Evolutionary conservation across 2,329 filamentous ascomycete genomes (phyloP).

Genomic region (Huntiella decipiens): DNA sequence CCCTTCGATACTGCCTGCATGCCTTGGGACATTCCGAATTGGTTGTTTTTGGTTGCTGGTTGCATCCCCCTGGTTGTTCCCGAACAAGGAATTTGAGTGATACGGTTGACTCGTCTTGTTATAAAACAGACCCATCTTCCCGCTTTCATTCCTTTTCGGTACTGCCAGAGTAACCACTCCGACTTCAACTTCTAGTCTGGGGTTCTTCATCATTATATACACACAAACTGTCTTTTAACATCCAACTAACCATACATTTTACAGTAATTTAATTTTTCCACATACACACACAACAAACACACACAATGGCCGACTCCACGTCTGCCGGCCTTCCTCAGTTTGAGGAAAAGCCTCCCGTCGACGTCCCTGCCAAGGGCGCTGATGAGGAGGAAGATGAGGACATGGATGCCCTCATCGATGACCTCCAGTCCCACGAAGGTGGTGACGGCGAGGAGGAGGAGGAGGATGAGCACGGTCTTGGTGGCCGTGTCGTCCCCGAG

Average conservation of each 20-base stretch:
- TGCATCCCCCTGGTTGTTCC: too few relatives aligned
- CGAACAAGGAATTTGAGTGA: too few relatives aligned
- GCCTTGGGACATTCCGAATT: slow-evolving; percentile 2
- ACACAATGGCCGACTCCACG: slow-evolving; percentile 36
- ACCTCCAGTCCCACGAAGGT: slow-evolving; percentile 67
- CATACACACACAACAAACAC: slow-evolving; percentile 13
- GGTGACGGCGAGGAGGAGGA: slow-evolving; percentile 46
- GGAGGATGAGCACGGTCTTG: slow-evolving; percentile 26
- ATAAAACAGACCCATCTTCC: too few relatives aligned
- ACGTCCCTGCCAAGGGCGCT: slow-evolving; percentile 19
- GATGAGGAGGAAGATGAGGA: slow-evolving; percentile 60
- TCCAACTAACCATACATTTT: not conserved
- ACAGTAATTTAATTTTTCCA: slow-evolving; percentile 20
- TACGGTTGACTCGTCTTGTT: too few relatives aligned
- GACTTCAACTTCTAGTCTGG: too few relatives aligned
- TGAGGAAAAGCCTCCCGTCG: slow-evolving; percentile 33
- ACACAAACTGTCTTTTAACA: too few relatives aligned
- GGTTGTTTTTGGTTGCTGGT: not conserved
- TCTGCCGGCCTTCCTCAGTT: slow-evolving; percentile 37
- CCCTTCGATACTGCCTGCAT: slow-evolving; percentile 6
- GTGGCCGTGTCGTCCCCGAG: slow-evolving; percentile 46
- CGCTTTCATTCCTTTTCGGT: too few relatives aligned
- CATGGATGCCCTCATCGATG: slow-evolving; percentile 72
- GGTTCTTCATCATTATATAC: too few relatives aligned
- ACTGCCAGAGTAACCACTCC: too few relatives aligned